A percentile compares a stretch with the other conserved stretches of the same genome.
These are phyloP conservation scores for Coleophoma cylindrospora DNA, from an alignment of 2,329 filamentous ascomycete genomes.

Conservation along the genomic window DNA sequence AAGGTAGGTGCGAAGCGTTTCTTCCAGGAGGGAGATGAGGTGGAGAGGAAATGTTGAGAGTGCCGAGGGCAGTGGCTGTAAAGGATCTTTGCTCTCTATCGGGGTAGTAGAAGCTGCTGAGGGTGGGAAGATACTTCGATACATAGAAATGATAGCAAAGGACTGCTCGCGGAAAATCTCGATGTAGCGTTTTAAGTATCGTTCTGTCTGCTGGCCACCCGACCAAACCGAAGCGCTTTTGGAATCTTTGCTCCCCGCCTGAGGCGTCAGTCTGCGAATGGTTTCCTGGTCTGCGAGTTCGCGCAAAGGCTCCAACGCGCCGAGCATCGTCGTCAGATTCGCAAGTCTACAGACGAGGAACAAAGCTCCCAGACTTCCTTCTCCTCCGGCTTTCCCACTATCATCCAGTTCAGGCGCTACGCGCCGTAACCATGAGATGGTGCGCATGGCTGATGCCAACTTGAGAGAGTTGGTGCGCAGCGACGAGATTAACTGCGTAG, in stretches of 20 bases:
- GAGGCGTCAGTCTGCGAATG: conserved; percentile 30
- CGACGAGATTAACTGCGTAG: conserved; percentile 72
- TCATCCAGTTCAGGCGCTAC: conserved; percentile 74
- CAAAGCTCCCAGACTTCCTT: conserved; percentile 73
- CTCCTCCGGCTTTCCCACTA: conserved; percentile 28
- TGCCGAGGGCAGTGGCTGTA: conserved; percentile 66
- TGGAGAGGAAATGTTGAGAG: conserved; percentile 81
- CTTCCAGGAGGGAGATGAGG: conserved; percentile 73
- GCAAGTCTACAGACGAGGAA: conserved; percentile 84
- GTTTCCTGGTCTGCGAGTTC: conserved; percentile 88
- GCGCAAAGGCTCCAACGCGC: conserved; percentile 77
- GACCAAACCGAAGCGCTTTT: conserved; percentile 41
- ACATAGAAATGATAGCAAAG: conserved; percentile 93
- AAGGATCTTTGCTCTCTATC: conserved; percentile 29
- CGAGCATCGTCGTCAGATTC: conserved; percentile 73
- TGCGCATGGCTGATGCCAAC: conserved; percentile 83
- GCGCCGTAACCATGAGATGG: conserved; percentile 83
- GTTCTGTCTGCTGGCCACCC: conserved; percentile 85
- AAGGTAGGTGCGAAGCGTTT: conserved; percentile 71
- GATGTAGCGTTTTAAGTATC: conserved; percentile 91
- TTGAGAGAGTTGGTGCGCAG: conserved; percentile 77
- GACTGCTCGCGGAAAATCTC: conserved; percentile 98
- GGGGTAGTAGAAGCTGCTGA: conserved; percentile 4
- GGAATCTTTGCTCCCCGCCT: conserved; percentile 16
- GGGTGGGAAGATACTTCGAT: conserved; percentile 78